Percentiles rank a stretch among this genome's conserved stretches.
phyloP scores from a whole-genome alignment of 2,329 filamentous ascomycete species.

The Paracorniculantispora psalliotae region DNA sequence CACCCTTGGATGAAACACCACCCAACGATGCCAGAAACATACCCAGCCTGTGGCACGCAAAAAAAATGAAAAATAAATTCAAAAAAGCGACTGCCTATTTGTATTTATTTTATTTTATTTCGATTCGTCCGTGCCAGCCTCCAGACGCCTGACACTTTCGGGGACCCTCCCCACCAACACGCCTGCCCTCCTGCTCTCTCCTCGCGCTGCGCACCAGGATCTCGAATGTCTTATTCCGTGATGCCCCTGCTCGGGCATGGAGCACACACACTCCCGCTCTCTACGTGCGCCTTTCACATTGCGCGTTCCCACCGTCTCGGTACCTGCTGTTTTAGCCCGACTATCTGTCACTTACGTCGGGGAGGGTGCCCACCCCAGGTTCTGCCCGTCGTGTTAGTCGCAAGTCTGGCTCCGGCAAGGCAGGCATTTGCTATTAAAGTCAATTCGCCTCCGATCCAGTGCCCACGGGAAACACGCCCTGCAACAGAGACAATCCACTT shows the following conservation, averaged over 20 bases:
- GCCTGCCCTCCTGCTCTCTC: neutral
- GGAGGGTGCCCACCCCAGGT: neutral
- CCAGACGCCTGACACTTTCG: constrained; percentile 1
- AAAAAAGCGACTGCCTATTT: neutral
- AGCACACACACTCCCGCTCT: neutral
- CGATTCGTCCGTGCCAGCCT: neutral
- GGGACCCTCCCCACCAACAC: constrained; percentile 1
- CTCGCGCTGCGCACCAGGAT: neutral
- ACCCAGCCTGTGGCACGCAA: constrained; percentile 16
- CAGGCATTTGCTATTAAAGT: constrained; percentile 2
- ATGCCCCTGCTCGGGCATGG: constrained; percentile 2
- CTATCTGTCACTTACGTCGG: neutral
- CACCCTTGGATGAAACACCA: constrained; percentile 28
- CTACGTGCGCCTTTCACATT: neutral
- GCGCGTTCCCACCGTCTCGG: constrained; percentile 5
- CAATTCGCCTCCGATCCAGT: constrained; percentile 9
- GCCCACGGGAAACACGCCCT: constrained; percentile 3
- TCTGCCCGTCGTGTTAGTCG: constrained; percentile 5
- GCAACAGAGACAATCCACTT: constrained; percentile 6
- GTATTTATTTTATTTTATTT: neutral
- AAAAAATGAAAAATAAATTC: neutral
- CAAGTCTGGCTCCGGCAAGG: neutral
- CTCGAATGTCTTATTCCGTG: constrained; percentile 7
- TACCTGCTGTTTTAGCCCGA: neutral
- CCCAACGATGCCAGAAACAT: constrained; percentile 25